Base-by-base conservation (phyloP, 2,329 filamentous ascomycete genomes). In the Stemphylium beticola region DNA sequence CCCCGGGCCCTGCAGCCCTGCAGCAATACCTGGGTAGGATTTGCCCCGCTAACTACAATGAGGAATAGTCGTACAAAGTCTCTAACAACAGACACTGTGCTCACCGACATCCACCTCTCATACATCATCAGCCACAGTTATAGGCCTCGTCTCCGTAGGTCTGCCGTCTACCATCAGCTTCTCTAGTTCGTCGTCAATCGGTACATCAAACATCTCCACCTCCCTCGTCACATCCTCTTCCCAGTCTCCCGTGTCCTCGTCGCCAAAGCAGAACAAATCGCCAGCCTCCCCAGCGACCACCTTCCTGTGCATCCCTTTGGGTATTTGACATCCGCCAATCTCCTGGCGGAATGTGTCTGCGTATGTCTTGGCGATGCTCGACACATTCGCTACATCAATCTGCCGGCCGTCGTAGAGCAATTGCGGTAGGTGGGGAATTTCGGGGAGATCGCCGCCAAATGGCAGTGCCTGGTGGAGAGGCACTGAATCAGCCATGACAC, bases 251-350 rank as follows among this genome's bases (percentile, higher is more conserved):
- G 61, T 62, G 2, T 62, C 64, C 44, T 74, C 75, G 12, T 77
- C 75, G 22, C 74, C 71, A 44, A 79, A 76, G 66, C 90, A 93
- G 70, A 93, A 93, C 43, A 92, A 74, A 68, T 91, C 87, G 26
- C 77, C 75, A 1, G 84, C 79, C 34, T 77, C 78, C 22, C 74
- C 72, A n/a, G 75, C 62, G 29, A 68, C 38, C 56, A 67, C 44
- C 67, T 68, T 64, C 45, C 69, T 65, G 62, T 73, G 66, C 61
- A 67, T 71, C 4, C 66, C 67, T 51, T 66, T 69, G 22, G 69
- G 69, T 8, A 76, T 72, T 20, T 72, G 71, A 66, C 92, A 96
- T 0, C 83, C 84, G n/a, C 92, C 92, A 12, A 91, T 82, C 3
- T 84, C 77, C 46, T 76, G 74, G 38, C 86, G 83, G 68, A 95